phyloP scores from a whole-genome alignment of 2,329 filamentous ascomycete species.

The Teratosphaeria viscida region DNA sequence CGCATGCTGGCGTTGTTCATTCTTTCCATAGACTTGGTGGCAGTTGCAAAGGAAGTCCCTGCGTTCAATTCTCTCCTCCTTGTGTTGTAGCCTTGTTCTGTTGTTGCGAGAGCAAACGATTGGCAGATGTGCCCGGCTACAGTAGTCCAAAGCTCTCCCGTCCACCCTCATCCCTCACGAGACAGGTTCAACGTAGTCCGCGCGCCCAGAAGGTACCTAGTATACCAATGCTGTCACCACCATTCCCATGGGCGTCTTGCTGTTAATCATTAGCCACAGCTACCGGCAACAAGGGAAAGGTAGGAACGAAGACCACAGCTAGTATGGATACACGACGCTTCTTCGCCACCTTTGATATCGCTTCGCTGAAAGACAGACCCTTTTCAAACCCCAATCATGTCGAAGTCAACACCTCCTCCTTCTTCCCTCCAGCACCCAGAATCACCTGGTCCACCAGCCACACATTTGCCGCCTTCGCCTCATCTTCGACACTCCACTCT shows the following conservation, averaged over 20 bases:
- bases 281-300: not conserved
- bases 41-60: not conserved
- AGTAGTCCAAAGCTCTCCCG: not conserved
- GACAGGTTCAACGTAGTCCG: not conserved
- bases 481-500: conserved; percentile 75
- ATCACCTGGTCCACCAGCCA: conserved; percentile 7
- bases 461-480: conserved; percentile 38
- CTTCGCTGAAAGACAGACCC: not conserved
- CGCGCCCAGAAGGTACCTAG: not conserved
- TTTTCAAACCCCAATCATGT: not conserved
- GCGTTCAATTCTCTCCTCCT: not conserved
- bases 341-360: not conserved
- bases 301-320: not conserved
- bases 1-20: not conserved
- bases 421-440: not conserved
- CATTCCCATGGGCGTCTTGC: not conserved
- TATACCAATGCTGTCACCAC: not conserved
- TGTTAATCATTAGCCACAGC: not conserved
- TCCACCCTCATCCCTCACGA: not conserved
- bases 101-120: not conserved
- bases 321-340: not conserved
- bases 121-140: not conserved
- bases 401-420: not conserved
- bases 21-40: not conserved
- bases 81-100: not conserved